phyloP scores from a whole-genome alignment of 169 alveolate genomes.

The Besnoitia besnoiti region DNA sequence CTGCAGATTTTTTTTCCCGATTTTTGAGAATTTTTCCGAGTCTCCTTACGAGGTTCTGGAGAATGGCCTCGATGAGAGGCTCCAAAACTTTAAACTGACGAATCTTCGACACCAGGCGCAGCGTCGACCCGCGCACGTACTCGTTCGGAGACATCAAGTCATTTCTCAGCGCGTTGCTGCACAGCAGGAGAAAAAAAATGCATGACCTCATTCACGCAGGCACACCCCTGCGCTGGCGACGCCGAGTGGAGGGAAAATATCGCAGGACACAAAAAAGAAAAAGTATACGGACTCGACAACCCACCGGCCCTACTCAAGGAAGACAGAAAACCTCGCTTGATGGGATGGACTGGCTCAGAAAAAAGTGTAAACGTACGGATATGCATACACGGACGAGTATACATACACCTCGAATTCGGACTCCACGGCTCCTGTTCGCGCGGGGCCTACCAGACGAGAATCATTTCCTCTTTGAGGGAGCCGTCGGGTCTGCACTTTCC shows the following conservation, averaged over 20 bases:
- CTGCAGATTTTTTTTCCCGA: neutral
- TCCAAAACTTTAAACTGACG: slow-evolving; percentile 85
- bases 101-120: slow-evolving; percentile 88
- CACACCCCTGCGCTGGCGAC: neutral
- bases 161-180: slow-evolving; percentile 88
- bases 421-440: neutral
- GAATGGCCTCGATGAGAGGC: slow-evolving; percentile 87
- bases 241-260: neutral
- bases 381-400: no score
- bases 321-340: neutral
- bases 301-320: neutral
- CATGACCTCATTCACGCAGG: neutral
- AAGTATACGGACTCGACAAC: no score
- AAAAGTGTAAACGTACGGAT: neutral
- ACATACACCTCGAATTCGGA: neutral
- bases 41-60: slow-evolving; percentile 79
- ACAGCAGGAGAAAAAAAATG: neutral
- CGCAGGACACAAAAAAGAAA: neutral
- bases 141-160: slow-evolving; percentile 93
- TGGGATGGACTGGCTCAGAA: neutral
- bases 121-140: slow-evolving; percentile 91
- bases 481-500: slow-evolving; percentile 93
- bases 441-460: slow-evolving; percentile 90
- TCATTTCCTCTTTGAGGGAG: slow-evolving; percentile 92
- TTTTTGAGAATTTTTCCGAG: neutral